Evolutionary conservation across 2,329 filamentous ascomycete genomes (phyloP), one percentile per base, ranked within the genome.

Genomic region (Calonectria ilicicola): DNA sequence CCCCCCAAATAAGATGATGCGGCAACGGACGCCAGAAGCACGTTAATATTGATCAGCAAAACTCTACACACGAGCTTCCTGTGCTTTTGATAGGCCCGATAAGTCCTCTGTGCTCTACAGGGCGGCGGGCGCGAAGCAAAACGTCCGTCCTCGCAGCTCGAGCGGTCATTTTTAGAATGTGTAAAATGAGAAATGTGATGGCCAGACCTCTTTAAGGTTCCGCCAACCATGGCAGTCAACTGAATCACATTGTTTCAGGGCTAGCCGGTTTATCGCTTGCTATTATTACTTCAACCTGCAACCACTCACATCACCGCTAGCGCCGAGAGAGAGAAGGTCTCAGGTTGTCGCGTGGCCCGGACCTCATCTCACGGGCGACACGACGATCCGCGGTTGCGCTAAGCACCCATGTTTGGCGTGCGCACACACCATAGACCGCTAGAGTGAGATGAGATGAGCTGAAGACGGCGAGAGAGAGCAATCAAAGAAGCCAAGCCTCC

Each of bases 341-440:
- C 53, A 58, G 53, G 53, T 58, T 58, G 53, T 58, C 53, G 53
- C 53, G 53, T 58, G 53, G 53, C 53, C 38, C 58, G 38, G 58
- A 63, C 58, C 38, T 63, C 58, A 58, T 44, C 58, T 40, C 40
- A 35, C 38, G 38, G 58, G 9, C 38, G 23, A 63, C 58, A 38
- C 23, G 23, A 29, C 26, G 58, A 63, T 63, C 58, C 58, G 38
- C 49, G 49, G 49, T 53, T 26, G 23, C 10, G 38, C 44, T 27
- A 44, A 35, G 7, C 32, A 58, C 35, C 58, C 58, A 63, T 44
- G 58, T 44, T 58, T n/a, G 29, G 32, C 29, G 51, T 32, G 51
- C 21, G 26, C 26, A 29, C 26, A 27, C 56, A 63, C 23, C 58
- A 63, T 38, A 44, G 58, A 44, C 58, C 58, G 58, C 26, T 23